Evolutionary conservation across 192 early-diverging fungal genomes (phyloP).

Genomic region (Linnemannia zychae): DNA sequence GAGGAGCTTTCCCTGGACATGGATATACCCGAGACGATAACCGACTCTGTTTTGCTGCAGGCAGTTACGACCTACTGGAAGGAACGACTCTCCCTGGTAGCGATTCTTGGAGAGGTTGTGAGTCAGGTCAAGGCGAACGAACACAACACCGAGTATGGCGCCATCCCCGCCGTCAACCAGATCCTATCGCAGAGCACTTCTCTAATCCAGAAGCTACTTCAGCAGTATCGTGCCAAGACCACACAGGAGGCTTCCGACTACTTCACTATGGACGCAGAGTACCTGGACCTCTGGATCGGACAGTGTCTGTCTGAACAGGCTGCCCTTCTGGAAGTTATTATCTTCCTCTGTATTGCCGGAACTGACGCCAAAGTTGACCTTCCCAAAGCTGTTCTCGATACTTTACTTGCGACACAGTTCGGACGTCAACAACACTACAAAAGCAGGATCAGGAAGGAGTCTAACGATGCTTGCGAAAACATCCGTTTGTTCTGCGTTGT

Average conservation of each 20-base stretch:
- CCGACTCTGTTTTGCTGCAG: constrained; percentile 18
- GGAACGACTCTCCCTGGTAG: constrained; percentile 32
- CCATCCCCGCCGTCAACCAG: constrained; percentile 21
- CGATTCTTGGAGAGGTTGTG: constrained; percentile 31
- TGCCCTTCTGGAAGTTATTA: constrained; percentile 56
- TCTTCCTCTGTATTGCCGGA: constrained; percentile 42
- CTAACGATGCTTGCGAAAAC: constrained; percentile 33
- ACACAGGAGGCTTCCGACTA: constrained; percentile 34
- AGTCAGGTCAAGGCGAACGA: constrained; percentile 13
- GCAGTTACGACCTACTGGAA: constrained; percentile 37
- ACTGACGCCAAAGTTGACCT: constrained; percentile 53
- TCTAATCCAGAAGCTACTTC: constrained; percentile 18
- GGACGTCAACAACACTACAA: constrained; percentile 50
- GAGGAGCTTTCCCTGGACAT: constrained; percentile 20
- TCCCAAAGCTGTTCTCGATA: constrained; percentile 11
- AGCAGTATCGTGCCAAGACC: constrained; percentile 25
- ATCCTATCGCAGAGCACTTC: constrained; percentile 27
- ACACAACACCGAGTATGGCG: not conserved
- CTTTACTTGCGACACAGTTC: constrained; percentile 46
- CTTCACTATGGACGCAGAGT: constrained; percentile 25
- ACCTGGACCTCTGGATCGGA: constrained; percentile 48
- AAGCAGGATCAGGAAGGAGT: constrained; percentile 47
- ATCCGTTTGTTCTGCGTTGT: constrained; percentile 48
- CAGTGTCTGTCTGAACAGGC: constrained; percentile 60
- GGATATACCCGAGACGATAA: constrained; percentile 34